phyloP scores from a whole-genome alignment of 2,329 filamentous ascomycete species.

The Macroventuria anomochaeta region DNA sequence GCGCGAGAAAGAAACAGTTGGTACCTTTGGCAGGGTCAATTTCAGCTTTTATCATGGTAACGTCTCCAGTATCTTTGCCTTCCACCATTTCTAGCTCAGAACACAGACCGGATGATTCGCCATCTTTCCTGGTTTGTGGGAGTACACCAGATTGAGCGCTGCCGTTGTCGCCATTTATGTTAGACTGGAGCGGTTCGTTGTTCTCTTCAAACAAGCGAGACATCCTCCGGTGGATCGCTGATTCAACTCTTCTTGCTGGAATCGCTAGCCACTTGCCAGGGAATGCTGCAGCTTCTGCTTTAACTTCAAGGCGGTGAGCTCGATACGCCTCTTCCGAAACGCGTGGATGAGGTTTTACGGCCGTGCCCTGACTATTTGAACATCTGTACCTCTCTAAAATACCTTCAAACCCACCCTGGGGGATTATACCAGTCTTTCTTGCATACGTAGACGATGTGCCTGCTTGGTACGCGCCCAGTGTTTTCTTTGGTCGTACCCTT shows the following conservation, averaged over 20 bases:
- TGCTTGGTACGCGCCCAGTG: neutral
- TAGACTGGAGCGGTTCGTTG: too few relatives aligned
- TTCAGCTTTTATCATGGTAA: too few relatives aligned
- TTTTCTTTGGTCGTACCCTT: neutral
- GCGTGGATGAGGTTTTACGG: neutral
- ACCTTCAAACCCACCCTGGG: neutral
- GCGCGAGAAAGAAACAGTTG: neutral
- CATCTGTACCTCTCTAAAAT: neutral
- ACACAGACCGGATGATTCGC: neutral
- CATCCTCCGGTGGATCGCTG: too few relatives aligned
- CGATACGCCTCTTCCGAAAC: conserved; percentile 4
- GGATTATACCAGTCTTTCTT: neutral
- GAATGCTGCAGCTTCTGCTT: neutral
- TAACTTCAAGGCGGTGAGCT: neutral
- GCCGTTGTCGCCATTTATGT: too few relatives aligned
- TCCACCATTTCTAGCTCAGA: neutral
- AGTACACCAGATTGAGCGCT: too few relatives aligned
- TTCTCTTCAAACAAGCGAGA: neutral
- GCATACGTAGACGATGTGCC: neutral
- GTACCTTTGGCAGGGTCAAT: neutral
- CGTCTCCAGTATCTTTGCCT: neutral
- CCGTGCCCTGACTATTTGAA: neutral
- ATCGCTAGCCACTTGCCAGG: neutral
- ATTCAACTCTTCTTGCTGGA: neutral
- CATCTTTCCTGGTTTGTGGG: too few relatives aligned